Conservation (phyloP, 768 basidiomycete genomes). For the Leccinum longicurvipes region DNA sequence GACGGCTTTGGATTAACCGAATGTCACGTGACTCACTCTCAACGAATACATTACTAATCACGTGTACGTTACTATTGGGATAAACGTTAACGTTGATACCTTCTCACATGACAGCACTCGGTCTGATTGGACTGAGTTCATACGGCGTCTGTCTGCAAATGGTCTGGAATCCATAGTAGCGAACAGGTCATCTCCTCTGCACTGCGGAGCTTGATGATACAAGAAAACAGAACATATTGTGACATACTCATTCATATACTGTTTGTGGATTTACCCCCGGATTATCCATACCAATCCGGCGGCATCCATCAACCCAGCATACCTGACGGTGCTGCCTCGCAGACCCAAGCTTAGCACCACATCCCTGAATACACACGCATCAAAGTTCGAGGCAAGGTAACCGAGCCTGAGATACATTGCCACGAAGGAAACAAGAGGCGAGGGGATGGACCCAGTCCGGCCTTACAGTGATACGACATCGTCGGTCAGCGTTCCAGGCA, state of each 20-base stretch:
- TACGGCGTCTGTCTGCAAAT: too few relatives aligned
- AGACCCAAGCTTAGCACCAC: conserved; percentile 21
- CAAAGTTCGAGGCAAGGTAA: conserved; percentile 23
- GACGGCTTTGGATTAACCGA: too few relatives aligned
- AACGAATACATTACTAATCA: too few relatives aligned
- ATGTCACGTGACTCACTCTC: too few relatives aligned
- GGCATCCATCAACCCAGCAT: conserved; percentile 22
- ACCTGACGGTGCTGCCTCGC: conserved; percentile 7
- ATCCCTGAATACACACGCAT: conserved; percentile 17
- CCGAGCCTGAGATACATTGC: conserved; percentile 14
- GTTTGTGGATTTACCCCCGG: neutral
- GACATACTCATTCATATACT: neutral
- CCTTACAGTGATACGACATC: conserved; percentile 8
- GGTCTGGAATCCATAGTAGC: too few relatives aligned
- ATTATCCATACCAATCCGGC: conserved; percentile 6
- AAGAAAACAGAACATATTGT: too few relatives aligned
- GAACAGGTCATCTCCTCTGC: too few relatives aligned
- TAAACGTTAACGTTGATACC: too few relatives aligned
- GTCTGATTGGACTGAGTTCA: too few relatives aligned
- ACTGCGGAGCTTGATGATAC: neutral
- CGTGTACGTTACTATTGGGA: too few relatives aligned
- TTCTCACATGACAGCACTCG: too few relatives aligned
- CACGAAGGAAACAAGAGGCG: conserved; percentile 15
- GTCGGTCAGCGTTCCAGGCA: neutral
- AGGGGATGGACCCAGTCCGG: conserved; percentile 16